Evolutionary conservation across 257 asterid genomes (phyloP).

Genomic region (Coffea eugenioides): DNA sequence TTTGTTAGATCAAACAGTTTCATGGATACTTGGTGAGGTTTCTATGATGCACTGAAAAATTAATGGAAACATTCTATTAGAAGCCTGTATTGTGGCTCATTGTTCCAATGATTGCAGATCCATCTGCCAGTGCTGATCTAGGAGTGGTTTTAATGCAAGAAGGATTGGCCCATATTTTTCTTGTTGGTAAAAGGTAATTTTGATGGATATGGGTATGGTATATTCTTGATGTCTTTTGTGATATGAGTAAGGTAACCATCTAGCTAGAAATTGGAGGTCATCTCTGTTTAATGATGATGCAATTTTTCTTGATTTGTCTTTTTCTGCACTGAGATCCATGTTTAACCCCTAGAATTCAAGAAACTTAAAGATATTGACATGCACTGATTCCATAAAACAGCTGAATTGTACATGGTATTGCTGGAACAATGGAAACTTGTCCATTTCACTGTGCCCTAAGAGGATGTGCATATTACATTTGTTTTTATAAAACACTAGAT

Average conservation of each 20-base stretch:
- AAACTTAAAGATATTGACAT: background rate
- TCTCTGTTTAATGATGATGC: background rate
- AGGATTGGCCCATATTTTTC: constrained; percentile 82
- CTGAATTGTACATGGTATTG: background rate
- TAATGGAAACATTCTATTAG: no score
- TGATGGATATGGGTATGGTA: background rate
- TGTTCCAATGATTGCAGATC: constrained; percentile 49
- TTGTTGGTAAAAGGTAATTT: constrained; percentile 85
- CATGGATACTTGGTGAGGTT: no score
- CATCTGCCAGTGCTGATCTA: constrained; percentile 91
- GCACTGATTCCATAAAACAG: background rate
- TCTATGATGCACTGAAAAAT: no score
- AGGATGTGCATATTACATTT: background rate
- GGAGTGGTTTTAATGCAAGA: constrained; percentile 97
- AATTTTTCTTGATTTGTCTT: background rate
- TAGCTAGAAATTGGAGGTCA: background rate
- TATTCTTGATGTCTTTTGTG: constrained; percentile 7
- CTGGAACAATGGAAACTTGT: background rate
- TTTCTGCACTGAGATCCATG: background rate
- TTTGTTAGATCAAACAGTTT: background rate
- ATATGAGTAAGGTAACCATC: no score
- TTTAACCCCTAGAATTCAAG: background rate
- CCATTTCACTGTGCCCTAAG: no score
- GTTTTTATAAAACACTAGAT: background rate
- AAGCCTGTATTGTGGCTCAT: constrained; percentile 15